Evolutionary conservation across 2,329 filamentous ascomycete genomes (phyloP).

Genomic region (Botryotinia calthae): DNA sequence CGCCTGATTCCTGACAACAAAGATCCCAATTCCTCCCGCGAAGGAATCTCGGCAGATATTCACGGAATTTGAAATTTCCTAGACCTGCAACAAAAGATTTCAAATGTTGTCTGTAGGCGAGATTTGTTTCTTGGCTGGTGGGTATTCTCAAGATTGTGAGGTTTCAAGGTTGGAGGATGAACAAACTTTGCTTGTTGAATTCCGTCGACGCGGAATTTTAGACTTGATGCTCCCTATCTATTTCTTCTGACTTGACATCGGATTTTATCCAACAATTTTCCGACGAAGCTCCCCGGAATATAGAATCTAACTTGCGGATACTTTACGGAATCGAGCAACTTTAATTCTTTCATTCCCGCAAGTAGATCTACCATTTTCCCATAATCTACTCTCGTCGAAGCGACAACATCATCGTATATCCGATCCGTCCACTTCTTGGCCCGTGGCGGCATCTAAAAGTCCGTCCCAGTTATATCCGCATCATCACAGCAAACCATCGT

Average conservation of each 20-base stretch:
- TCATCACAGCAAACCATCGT: no score
- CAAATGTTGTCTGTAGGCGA: neutral
- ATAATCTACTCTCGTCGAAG: neutral
- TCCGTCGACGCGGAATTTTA: neutral
- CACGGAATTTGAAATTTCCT: slow-evolving; percentile 1
- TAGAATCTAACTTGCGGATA: neutral
- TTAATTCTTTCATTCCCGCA: neutral
- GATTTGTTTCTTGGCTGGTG: neutral
- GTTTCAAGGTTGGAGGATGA: neutral
- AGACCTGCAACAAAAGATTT: slow-evolving; percentile 1
- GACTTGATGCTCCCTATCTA: neutral
- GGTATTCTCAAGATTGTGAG: neutral
- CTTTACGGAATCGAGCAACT: neutral
- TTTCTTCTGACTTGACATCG: neutral
- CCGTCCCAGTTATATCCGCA: neutral
- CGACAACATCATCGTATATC: neutral
- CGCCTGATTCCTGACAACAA: neutral
- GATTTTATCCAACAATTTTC: neutral
- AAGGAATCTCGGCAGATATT: neutral
- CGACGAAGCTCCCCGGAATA: neutral
- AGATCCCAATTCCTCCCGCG: neutral
- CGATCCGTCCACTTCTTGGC: neutral
- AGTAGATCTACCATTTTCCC: neutral
- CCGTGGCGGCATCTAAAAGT: neutral
- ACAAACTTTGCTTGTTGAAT: neutral